Percentiles rank a stretch among this genome's conserved stretches.
Evolutionary conservation across 2,329 filamentous ascomycete species (phyloP).

Genomic region (Colletotrichum noveboracense): DNA sequence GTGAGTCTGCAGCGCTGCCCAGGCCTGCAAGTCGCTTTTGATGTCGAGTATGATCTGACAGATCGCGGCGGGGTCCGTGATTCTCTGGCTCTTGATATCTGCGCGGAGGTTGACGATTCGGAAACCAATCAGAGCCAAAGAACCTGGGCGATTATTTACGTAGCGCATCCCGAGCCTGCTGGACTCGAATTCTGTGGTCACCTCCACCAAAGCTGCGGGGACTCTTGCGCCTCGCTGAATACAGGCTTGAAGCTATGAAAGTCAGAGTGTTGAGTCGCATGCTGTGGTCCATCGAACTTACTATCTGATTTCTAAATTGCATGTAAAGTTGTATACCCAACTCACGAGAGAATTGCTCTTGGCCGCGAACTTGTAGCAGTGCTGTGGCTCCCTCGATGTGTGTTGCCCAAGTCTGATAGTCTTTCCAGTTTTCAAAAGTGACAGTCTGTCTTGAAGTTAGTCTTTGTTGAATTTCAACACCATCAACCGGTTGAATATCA

Average conservation of each 20-base stretch:
- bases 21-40: neutral
- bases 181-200: neutral
- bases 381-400: slow-evolving; percentile 29
- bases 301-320: slow-evolving; percentile 29
- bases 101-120: slow-evolving; percentile 25
- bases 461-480: no score
- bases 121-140: slow-evolving; percentile 19
- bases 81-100: slow-evolving; percentile 20
- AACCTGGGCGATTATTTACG: neutral
- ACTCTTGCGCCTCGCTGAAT: slow-evolving; percentile 22
- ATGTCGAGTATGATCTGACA: neutral
- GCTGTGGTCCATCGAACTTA: no score
- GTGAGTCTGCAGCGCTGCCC: neutral
- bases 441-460: slow-evolving; percentile 17
- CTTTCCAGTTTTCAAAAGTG: slow-evolving; percentile 24
- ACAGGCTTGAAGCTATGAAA: slow-evolving; percentile 21
- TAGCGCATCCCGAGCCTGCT: neutral
- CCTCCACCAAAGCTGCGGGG: slow-evolving; percentile 5
- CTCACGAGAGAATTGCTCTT: slow-evolving; percentile 25
- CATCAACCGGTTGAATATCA: no score
- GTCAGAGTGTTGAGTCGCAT: no score
- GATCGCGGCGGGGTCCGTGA: slow-evolving; percentile 18
- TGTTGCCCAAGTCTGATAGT: slow-evolving; percentile 23
- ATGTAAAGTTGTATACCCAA: slow-evolving; percentile 27
- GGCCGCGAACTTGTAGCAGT: slow-evolving; percentile 27